These are phyloP conservation scores for Ramaria rubella DNA, from an alignment of 768 basidiomycete species.

Conservation along the genomic window DNA sequence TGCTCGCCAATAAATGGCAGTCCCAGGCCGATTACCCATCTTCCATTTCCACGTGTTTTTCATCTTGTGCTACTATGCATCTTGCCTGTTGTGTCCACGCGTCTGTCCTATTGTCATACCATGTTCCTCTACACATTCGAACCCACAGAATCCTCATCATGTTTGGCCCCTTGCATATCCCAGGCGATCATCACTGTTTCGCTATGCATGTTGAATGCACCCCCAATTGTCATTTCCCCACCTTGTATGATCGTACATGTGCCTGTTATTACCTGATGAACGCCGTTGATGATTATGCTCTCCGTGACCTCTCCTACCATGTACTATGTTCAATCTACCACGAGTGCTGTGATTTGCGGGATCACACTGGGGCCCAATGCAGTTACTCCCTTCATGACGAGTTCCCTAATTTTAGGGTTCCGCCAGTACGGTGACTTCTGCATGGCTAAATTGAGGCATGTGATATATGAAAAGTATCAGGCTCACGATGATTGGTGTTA, in stretches of 20 bases:
- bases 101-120: background rate
- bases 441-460: background rate
- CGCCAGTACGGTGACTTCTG: slow-evolving; percentile 18
- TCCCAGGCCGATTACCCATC: background rate
- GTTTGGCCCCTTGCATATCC: background rate
- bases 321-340: too few relatives aligned
- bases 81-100: background rate
- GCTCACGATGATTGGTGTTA: background rate
- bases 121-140: background rate
- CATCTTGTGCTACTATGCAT: background rate
- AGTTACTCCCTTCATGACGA: slow-evolving; percentile 15
- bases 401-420: slow-evolving; percentile 5
- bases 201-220: background rate
- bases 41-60: too few relatives aligned
- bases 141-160: background rate
- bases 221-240: background rate
- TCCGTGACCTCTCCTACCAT: too few relatives aligned
- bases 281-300: background rate
- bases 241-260: slow-evolving; percentile 1
- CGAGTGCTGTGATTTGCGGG: slow-evolving; percentile 11
- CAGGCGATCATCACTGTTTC: slow-evolving; percentile 1
- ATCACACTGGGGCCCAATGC: slow-evolving; percentile 22
- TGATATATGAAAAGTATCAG: background rate
- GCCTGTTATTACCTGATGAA: background rate
- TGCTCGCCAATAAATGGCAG: slow-evolving; percentile 2